phyloP scores from a whole-genome alignment of 148 eudicot species.

The Selenicereus undatus region DNA sequence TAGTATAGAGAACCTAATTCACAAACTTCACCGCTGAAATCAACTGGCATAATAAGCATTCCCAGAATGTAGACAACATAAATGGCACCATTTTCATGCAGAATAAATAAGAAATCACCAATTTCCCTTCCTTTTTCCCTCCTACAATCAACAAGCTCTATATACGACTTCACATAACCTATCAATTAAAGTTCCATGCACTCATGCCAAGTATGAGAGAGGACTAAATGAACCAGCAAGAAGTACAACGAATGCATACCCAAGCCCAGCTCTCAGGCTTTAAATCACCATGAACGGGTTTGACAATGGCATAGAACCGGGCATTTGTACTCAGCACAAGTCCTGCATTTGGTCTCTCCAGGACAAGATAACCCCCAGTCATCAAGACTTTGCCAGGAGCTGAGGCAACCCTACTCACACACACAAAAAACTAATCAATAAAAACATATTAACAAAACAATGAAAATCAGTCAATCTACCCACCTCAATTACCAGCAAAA shows the following conservation, averaged over 20 bases:
- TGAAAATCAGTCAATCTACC: neutral
- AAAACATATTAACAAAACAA: neutral
- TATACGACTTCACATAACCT: neutral
- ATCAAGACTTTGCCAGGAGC: constrained; percentile 83
- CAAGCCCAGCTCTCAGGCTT: constrained; percentile 69
- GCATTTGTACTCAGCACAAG: constrained; percentile 93
- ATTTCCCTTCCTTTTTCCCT: neutral
- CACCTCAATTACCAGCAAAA: neutral
- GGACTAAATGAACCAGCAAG: constrained; percentile 3
- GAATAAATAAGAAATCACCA: neutral
- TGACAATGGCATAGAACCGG: constrained; percentile 81
- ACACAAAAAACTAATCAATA: neutral
- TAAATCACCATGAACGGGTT: constrained; percentile 57
- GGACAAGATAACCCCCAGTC: constrained; percentile 85
- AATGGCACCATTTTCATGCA: neutral
- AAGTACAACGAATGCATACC: constrained; percentile 42
- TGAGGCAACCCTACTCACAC: constrained; percentile 65
- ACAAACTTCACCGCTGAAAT: neutral
- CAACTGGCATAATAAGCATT: neutral
- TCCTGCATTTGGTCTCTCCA: constrained; percentile 97
- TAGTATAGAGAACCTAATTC: neutral
- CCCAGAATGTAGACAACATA: neutral
- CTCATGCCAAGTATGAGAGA: neutral
- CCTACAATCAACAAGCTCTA: neutral
- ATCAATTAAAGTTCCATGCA: neutral